Conservation (phyloP, 1,139 yeast species). For the Taphrina sp. region DNA sequence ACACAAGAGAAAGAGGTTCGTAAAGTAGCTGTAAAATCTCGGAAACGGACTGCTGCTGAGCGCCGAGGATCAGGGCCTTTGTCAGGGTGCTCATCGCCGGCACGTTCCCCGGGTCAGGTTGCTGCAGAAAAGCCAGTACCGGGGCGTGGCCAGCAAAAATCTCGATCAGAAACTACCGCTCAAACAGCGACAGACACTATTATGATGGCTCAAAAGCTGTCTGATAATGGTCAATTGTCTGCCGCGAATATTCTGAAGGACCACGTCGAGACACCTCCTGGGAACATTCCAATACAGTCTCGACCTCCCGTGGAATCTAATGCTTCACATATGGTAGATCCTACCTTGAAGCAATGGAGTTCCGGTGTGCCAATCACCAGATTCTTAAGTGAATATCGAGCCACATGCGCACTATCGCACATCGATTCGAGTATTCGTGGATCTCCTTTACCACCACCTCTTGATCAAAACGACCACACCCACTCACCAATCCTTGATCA, state of each 20-base stretch:
- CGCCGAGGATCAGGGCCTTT: not conserved
- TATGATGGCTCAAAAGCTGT: not conserved
- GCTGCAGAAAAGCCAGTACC: conserved; percentile 1
- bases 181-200: not conserved
- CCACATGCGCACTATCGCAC: conserved; percentile 8
- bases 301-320: too few relatives aligned
- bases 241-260: conserved; percentile 9
- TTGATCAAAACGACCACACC: too few relatives aligned
- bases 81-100: conserved; percentile 1
- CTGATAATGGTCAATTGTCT: not conserved
- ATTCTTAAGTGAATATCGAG: conserved; percentile 3
- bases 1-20: conserved; percentile 1
- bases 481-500: too few relatives aligned
- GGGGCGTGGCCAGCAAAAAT: not conserved
- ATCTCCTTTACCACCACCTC: conserved; percentile 18
- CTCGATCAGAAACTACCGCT: not conserved
- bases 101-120: not conserved
- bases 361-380: conserved; percentile 3
- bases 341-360: not conserved
- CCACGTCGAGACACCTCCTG: conserved; percentile 4
- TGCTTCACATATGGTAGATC: not conserved
- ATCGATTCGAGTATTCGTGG: conserved; percentile 23
- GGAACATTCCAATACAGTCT: not conserved
- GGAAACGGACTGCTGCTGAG: conserved; percentile 2
- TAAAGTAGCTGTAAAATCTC: not conserved